These are phyloP conservation scores for Pythium dissimile DNA, from an alignment of 352 stramenopile genomes.

Conservation along the genomic window DNA sequence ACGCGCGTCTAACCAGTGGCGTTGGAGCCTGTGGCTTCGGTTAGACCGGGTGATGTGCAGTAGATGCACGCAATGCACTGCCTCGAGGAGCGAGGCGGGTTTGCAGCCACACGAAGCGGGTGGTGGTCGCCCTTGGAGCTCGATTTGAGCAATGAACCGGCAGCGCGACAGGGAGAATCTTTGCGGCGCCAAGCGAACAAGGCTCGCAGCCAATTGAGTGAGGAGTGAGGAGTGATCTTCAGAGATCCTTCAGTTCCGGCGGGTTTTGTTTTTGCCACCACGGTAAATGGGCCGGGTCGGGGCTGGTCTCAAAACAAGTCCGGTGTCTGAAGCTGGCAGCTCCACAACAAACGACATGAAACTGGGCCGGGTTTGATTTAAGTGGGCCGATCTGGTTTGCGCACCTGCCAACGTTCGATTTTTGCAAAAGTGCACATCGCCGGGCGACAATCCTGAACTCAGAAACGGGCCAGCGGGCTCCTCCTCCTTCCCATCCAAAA, in stretches of 20 bases:
- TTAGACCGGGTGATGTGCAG: too few relatives aligned
- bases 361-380: constrained; percentile 1
- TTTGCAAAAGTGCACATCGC: constrained; percentile 16
- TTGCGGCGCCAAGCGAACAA: background rate
- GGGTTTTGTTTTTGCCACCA: too few relatives aligned
- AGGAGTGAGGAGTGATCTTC: too few relatives aligned
- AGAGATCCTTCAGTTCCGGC: too few relatives aligned
- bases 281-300: too few relatives aligned
- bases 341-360: background rate
- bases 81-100: too few relatives aligned
- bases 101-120: too few relatives aligned
- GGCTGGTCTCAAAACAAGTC: too few relatives aligned
- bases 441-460: constrained; percentile 14
- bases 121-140: background rate
- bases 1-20: too few relatives aligned
- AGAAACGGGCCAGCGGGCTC: constrained; percentile 15
- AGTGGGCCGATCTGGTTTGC: constrained; percentile 18
- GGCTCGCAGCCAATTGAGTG: constrained; percentile 2
- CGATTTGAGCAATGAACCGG: constrained; percentile 22
- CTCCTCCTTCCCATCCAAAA: constrained; percentile 1
- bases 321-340: too few relatives aligned
- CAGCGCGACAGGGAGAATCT: constrained; percentile 2
- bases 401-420: constrained; percentile 19
- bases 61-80: too few relatives aligned
- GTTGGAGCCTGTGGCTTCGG: too few relatives aligned